Conservation (phyloP, 1,284 basidiomycete species). For the Caloboletus inedulis region DNA sequence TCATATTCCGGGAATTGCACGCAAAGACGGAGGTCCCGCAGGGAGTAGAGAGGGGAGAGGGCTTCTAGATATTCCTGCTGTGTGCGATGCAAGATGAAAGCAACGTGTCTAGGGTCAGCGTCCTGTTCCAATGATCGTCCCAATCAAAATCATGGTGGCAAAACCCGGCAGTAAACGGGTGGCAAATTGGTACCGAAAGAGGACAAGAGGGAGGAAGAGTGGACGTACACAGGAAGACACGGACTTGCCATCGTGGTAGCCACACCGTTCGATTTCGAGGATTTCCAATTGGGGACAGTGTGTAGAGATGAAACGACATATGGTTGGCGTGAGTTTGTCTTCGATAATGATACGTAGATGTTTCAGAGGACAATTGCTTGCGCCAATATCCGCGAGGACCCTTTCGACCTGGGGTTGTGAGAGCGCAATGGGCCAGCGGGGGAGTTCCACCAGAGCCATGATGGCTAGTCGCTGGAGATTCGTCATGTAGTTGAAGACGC, state of each 20-base stretch:
- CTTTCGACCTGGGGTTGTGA: slow-evolving; percentile 31
- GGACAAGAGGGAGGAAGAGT: slow-evolving; percentile 15
- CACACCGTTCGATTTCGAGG: slow-evolving; percentile 34
- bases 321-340: slow-evolving; percentile 32
- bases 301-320: slow-evolving; percentile 27
- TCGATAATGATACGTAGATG: slow-evolving; percentile 33
- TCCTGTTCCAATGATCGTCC: slow-evolving; percentile 25
- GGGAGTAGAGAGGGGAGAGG: slow-evolving; percentile 24
- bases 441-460: slow-evolving; percentile 32
- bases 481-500: slow-evolving; percentile 30
- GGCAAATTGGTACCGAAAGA: slow-evolving; percentile 16
- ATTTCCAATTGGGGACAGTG: slow-evolving; percentile 32
- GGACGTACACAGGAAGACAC: slow-evolving; percentile 36
- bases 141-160: slow-evolving; percentile 22
- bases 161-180: slow-evolving; percentile 13
- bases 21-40: slow-evolving; percentile 31
- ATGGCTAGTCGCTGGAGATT: slow-evolving; percentile 30
- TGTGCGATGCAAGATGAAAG: slow-evolving; percentile 26
- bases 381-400: slow-evolving; percentile 28
- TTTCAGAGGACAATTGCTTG: slow-evolving; percentile 32
- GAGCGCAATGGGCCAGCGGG: slow-evolving; percentile 34
- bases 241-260: slow-evolving; percentile 35
- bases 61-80: slow-evolving; percentile 36
- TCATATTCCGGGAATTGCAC: slow-evolving; percentile 35
- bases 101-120: slow-evolving; percentile 32